These are phyloP conservation scores for Cinnamomum chago DNA, from an alignment of 164 flowering plant genomes.

Conservation along the genomic window DNA sequence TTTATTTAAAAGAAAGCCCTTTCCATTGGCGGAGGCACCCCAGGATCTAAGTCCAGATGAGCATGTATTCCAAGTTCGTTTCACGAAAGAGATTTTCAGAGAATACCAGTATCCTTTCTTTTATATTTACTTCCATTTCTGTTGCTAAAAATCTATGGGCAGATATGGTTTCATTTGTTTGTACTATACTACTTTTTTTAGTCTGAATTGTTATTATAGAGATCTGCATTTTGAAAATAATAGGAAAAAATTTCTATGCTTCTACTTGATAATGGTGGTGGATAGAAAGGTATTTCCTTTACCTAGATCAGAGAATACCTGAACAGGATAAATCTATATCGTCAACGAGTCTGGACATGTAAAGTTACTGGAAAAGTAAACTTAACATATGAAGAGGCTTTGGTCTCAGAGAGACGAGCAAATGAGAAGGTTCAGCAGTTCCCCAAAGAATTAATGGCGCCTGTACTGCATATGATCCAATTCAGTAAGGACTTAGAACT, in stretches of 20 bases:
- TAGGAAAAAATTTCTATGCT: background rate
- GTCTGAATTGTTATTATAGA: background rate
- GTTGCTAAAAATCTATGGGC: too few species aligned
- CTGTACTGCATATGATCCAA: slow-evolving; percentile 65
- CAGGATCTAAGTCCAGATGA: slow-evolving; percentile 67
- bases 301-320: slow-evolving; percentile 59
- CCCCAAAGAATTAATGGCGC: slow-evolving; percentile 59
- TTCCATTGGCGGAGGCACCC: slow-evolving; percentile 55
- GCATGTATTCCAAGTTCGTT: slow-evolving; percentile 81
- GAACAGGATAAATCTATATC: slow-evolving; percentile 70
- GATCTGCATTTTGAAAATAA: background rate
- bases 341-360: slow-evolving; percentile 82
- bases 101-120: slow-evolving; percentile 69
- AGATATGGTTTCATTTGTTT: too few species aligned
- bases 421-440: slow-evolving; percentile 66
- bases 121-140: slow-evolving; percentile 3
- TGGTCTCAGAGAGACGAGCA: slow-evolving; percentile 78
- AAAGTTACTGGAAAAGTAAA: slow-evolving; percentile 76
- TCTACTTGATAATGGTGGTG: background rate
- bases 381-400: slow-evolving; percentile 93
- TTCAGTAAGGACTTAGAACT: slow-evolving; percentile 50
- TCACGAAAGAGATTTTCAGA: slow-evolving; percentile 84
- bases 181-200: background rate
- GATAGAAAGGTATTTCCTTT: slow-evolving; percentile 26
- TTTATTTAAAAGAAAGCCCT: slow-evolving; percentile 62